These are phyloP conservation scores for Solanum neorickii DNA, from an alignment of 257 asterid genomes.

Conservation along the genomic window DNA sequence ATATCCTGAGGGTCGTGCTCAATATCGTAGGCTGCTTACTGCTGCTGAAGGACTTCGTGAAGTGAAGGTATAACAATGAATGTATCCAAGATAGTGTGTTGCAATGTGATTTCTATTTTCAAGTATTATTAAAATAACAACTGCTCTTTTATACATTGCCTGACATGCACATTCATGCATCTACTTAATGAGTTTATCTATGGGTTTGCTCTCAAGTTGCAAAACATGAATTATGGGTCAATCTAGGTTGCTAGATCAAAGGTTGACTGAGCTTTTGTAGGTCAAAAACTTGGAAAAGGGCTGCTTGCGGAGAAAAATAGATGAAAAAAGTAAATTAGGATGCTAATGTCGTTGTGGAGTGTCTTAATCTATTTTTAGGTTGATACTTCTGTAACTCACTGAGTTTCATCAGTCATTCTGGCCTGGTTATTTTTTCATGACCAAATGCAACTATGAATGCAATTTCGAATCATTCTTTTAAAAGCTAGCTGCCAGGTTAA, in stretches of 20 bases:
- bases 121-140: background rate
- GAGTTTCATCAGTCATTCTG: background rate
- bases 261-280: background rate
- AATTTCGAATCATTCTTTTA: background rate
- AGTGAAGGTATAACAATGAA: slow-evolving; percentile 39
- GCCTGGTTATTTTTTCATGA: background rate
- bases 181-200: background rate
- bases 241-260: background rate
- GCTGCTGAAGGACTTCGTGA: slow-evolving; percentile 78
- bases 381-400: background rate
- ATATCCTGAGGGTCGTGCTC: slow-evolving; percentile 84
- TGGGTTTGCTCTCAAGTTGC: background rate
- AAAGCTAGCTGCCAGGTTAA: background rate
- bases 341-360: background rate
- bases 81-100: background rate
- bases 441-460: background rate
- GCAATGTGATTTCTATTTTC: background rate
- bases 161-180: background rate
- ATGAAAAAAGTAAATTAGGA: background rate
- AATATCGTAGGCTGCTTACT: slow-evolving; percentile 78
- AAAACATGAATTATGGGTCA: background rate
- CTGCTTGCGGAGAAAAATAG: background rate
- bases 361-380: background rate
- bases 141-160: background rate
- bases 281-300: background rate